phyloP scores from a whole-genome alignment of 768 basidiomycete species.

The Pleurotus citrinopileatus region DNA sequence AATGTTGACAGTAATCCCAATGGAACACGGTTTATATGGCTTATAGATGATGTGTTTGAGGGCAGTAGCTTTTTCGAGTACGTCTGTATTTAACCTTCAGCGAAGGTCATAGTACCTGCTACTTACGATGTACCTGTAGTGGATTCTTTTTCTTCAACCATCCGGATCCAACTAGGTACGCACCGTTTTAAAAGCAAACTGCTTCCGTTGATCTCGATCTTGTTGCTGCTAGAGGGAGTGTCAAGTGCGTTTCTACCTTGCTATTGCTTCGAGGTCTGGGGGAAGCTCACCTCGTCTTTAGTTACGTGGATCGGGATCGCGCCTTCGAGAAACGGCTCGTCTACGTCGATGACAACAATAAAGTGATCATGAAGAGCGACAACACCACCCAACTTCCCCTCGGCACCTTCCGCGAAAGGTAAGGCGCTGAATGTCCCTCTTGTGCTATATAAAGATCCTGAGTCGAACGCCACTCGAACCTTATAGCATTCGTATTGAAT shows the following conservation, averaged over 20 bases:
- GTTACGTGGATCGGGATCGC: conserved; percentile 56
- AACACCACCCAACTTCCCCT: conserved; percentile 52
- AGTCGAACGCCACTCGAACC: background rate
- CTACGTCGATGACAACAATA: conserved; percentile 53
- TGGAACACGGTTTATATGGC: conserved; percentile 58
- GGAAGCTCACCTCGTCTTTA: conserved; percentile 22
- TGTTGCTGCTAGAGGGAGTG: conserved; percentile 4
- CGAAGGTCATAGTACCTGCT: background rate
- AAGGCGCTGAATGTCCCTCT: background rate
- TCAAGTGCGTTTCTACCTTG: background rate
- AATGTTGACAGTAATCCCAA: conserved; percentile 40
- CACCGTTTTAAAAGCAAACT: conserved; percentile 10
- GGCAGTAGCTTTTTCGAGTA: conserved; percentile 74
- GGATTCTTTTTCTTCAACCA: conserved; percentile 58
- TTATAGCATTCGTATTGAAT: conserved; percentile 73
- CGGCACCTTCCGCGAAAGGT: conserved; percentile 65
- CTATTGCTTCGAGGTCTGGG: too few relatives aligned
- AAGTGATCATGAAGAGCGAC: conserved; percentile 77
- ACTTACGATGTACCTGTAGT: conserved; percentile 27
- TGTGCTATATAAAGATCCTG: too few relatives aligned
- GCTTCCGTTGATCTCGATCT: conserved; percentile 9
- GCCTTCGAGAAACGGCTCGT: conserved; percentile 55
- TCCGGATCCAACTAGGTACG: conserved; percentile 67
- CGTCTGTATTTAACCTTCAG: conserved; percentile 13
- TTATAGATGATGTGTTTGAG: conserved; percentile 63